Conservation (phyloP, 2,329 filamentous ascomycete species). For the Aureobasidium musti region DNA sequence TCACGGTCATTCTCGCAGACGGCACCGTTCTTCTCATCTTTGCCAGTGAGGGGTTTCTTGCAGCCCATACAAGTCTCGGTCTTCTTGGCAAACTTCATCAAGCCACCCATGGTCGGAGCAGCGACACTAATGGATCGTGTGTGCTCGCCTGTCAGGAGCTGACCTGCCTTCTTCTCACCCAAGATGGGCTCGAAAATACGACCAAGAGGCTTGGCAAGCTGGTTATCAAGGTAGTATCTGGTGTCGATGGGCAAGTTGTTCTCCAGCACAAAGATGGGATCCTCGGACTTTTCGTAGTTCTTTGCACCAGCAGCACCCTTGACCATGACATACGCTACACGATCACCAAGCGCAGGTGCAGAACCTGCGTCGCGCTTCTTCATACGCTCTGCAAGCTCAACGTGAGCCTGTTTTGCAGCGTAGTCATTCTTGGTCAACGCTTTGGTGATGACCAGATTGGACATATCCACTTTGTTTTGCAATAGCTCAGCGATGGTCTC, state of each 20-base stretch:
- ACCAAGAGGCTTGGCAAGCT: constrained; percentile 88
- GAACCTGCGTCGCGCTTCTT: constrained; percentile 94
- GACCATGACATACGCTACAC: constrained; percentile 97
- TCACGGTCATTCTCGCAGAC: constrained; percentile 85
- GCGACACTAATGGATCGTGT: constrained; percentile 93
- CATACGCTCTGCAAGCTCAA: constrained; percentile 94
- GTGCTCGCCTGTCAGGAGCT: constrained; percentile 86
- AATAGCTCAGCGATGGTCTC: constrained; percentile 91
- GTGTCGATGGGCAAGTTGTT: constrained; percentile 98
- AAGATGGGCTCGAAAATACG: constrained; percentile 98
- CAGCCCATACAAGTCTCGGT: constrained; percentile 98
- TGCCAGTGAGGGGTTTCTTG: constrained; percentile 87
- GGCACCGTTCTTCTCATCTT: constrained; percentile 78
- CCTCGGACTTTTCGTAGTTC: constrained; percentile 96
- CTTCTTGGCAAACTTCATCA: constrained; percentile 99
- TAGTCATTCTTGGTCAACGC: constrained; percentile 90
- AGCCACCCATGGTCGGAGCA: constrained; percentile 82
- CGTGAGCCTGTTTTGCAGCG: constrained; percentile 89
- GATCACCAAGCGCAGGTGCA: constrained; percentile 87
- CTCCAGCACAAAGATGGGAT: constrained; percentile 94
- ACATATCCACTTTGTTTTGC: constrained; percentile 98
- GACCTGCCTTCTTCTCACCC: constrained; percentile 85
- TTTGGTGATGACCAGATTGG: constrained; percentile 98
- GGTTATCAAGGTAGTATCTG: constrained; percentile 97
- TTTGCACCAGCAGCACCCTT: constrained; percentile 86